A percentile compares a stretch with the other conserved stretches of the same genome.
phyloP scores from a whole-genome alignment of 495 filamentous ascomycete genomes.

The Lasiosphaeria ovina region DNA sequence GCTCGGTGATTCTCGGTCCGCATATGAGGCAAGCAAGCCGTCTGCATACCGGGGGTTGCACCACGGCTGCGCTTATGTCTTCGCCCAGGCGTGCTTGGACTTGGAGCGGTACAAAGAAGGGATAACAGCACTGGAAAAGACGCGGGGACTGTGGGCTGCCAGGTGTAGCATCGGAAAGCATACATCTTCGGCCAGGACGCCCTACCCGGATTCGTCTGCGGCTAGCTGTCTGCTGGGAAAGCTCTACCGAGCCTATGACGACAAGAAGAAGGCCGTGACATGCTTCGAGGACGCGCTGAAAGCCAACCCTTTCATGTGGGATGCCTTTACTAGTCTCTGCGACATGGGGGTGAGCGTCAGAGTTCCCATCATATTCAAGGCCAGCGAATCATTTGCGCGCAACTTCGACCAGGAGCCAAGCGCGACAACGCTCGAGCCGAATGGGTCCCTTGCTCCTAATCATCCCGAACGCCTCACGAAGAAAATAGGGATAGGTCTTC shows the following conservation, averaged over 20 bases:
- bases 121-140: conserved; percentile 73
- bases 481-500: conserved; percentile 28
- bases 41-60: conserved; percentile 65
- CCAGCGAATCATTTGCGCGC: conserved; percentile 50
- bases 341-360: conserved; percentile 69
- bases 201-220: conserved; percentile 80
- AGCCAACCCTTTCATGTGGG: conserved; percentile 96
- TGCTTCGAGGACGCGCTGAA: conserved; percentile 86
- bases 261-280: conserved; percentile 75
- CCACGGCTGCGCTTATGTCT: conserved; percentile 86
- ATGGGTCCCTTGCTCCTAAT: conserved; percentile 22
- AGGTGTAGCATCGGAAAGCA: conserved; percentile 70
- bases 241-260: conserved; percentile 76
- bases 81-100: conserved; percentile 81
- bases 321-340: conserved; percentile 80
- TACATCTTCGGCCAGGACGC: conserved; percentile 67
- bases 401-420: conserved; percentile 35
- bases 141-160: conserved; percentile 64
- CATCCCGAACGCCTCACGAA: conserved; percentile 35
- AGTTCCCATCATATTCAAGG: conserved; percentile 80
- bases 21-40: conserved; percentile 66
- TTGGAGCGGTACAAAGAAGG: conserved; percentile 77
- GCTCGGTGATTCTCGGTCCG: conserved; percentile 65
- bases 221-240: conserved; percentile 80
- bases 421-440: conserved; percentile 28